Base-by-base conservation (phyloP, 495 filamentous ascomycete genomes). In the Aspergillus egyptiacus region DNA sequence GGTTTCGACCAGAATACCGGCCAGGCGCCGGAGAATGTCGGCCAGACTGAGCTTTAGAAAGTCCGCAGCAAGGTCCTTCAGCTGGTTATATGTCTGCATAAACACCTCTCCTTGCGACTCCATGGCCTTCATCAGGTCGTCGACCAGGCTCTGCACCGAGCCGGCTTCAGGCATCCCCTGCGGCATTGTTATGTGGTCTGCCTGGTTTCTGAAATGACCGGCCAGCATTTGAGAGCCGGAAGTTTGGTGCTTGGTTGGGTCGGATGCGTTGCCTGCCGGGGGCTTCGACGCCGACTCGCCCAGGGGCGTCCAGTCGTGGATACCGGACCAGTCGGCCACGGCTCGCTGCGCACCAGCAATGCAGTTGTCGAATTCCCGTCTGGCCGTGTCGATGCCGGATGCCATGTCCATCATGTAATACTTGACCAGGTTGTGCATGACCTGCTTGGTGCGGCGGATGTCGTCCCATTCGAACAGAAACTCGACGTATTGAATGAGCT, bases 381-480 rank as follows among this genome's bases (percentile, higher is more conserved):
- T n/a, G 0, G 41, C 41, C 0, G 24, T 20, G 18, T 31, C 22
- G 14, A 52, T 52, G 6, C 13, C 3, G 9, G 37, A 8, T 6
- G 46, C 49, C 49, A 38, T 17, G 33, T 45, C n/a, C 18, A 39
- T 22, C 15, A 52, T 10, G 5, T n/a, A 52, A 3, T 38, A 24
- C 24, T 36, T 35, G 22, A 32, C 13, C 4, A 44, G 5, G 23
- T 54, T 54, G 15, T 43, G n/a, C 9, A 48, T 24, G 0, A 48
- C 51, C 20, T 43, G 6, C 30, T 54, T 48, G 20, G 44, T 54
- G 5, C 51, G 34, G 0, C 22, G 6, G 14, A 54, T 48, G 18
- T 54, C 51, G 15, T 30, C 37, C 51, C 51, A 54, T 3, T 42
- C 14, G 7, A 54, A 43, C 0, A 54, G 37, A 6, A 37, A 19